These are phyloP conservation scores for Teunomyces panamensis DNA, from an alignment of 805 yeast species.

Conservation along the genomic window DNA sequence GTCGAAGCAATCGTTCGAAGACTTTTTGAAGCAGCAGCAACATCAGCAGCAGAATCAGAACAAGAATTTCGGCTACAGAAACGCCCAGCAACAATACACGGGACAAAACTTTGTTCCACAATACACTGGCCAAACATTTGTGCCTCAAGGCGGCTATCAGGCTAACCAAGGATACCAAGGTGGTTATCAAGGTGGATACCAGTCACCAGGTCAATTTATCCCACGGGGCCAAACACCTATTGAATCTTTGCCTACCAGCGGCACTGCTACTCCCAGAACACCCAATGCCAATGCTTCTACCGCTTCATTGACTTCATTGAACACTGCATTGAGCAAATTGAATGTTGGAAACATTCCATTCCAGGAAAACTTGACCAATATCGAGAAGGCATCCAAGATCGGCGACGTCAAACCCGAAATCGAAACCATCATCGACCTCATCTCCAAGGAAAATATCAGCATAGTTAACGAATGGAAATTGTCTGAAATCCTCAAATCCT, in stretches of 20 bases:
- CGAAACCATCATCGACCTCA: slow-evolving; percentile 47
- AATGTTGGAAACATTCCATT: slow-evolving; percentile 62
- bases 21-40: slow-evolving; percentile 46
- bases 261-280: slow-evolving; percentile 31
- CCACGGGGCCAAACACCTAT: slow-evolving; percentile 17
- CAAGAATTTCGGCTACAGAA: slow-evolving; percentile 21
- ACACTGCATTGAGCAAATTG: slow-evolving; percentile 62
- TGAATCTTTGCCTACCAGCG: slow-evolving; percentile 34
- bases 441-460: slow-evolving; percentile 42
- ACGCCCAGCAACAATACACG: not conserved
- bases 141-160: not conserved
- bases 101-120: not conserved
- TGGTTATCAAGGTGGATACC: not conserved
- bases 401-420: slow-evolving; percentile 56
- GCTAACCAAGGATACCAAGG: too few relatives aligned
- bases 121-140: not conserved
- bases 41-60: slow-evolving; percentile 29
- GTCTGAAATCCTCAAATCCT: slow-evolving; percentile 57
- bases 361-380: slow-evolving; percentile 50
- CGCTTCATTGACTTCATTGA: slow-evolving; percentile 69
- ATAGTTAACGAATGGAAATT: slow-evolving; percentile 64
- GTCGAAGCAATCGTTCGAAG: slow-evolving; percentile 43
- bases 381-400: slow-evolving; percentile 50
- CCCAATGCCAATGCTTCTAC: slow-evolving; percentile 50
- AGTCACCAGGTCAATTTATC: not conserved